Conservation (phyloP, 805 yeast genomes). For the Ogataea ramenticola region DNA sequence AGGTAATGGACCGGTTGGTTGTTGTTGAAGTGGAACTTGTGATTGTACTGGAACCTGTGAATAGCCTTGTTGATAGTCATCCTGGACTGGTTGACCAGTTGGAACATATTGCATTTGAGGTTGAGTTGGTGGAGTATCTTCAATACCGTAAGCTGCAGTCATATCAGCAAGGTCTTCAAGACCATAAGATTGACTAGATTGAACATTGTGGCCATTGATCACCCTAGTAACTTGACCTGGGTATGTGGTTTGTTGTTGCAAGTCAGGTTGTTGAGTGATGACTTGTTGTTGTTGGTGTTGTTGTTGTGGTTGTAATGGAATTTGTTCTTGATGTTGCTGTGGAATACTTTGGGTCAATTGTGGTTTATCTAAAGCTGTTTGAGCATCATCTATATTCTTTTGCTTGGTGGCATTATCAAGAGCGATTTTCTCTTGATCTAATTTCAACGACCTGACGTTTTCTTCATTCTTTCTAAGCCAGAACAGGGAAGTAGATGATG, state of each 20-base stretch:
- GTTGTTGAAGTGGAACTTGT: slow-evolving; percentile 1
- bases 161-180: slow-evolving; percentile 24
- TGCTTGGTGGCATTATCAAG: slow-evolving; percentile 22
- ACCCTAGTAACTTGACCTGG: slow-evolving; percentile 1
- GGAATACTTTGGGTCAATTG: too few relatives aligned
- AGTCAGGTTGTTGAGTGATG: too few relatives aligned
- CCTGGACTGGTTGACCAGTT: slow-evolving; percentile 10
- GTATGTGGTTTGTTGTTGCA: slow-evolving; percentile 8
- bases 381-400: slow-evolving; percentile 13
- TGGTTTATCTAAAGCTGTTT: slow-evolving; percentile 18
- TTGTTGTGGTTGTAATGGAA: slow-evolving; percentile 16
- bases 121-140: slow-evolving; percentile 17
- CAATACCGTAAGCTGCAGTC: slow-evolving; percentile 21
- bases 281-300: slow-evolving; percentile 4
- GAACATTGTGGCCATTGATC: slow-evolving; percentile 3
- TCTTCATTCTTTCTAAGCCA: slow-evolving; percentile 27
- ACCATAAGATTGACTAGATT: slow-evolving; percentile 19
- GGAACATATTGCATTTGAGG: slow-evolving; percentile 11
- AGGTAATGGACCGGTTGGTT: neutral
- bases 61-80: neutral
- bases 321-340: slow-evolving; percentile 13
- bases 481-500: slow-evolving; percentile 22
- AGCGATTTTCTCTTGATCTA: slow-evolving; percentile 18
- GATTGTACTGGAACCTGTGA: neutral
- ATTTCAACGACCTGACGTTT: slow-evolving; percentile 19